Base-by-base conservation (phyloP, 345 rosid species). In the Stellera chamaejasme region DNA sequence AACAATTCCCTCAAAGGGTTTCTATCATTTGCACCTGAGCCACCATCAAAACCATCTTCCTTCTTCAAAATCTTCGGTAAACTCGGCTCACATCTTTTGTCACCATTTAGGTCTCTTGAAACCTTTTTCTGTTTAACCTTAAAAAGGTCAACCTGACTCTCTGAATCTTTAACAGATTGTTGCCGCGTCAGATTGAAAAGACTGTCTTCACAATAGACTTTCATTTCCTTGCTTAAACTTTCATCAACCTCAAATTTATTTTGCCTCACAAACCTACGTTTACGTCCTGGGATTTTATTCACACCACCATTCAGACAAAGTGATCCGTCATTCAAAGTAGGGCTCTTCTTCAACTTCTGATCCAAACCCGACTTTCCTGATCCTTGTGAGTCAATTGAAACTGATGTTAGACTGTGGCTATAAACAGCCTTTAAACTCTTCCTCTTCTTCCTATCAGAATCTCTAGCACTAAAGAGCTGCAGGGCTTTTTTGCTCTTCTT, bases 211-310 rank as follows among this genome's bases (percentile, higher is more conserved):
- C 72, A 66, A 65, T 36, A 61, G 42, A 72, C 64, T 19, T 65
- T 69, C 49, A 58, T 78, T 27, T 51, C 67, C 42, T 60, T 67
- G 66, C 79, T 79, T 49, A 72, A 62, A 50, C 42, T 74, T 14
- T 52, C 62, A 66, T 59, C 58, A 54, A 59, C 72, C 69, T 82
- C 82, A 47, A 63, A 58, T 68, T 84, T 86, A 58, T 72, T 84
- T 41, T 89, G 80, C 54, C 97, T 87, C 39, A 79, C 75, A 61
- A 79, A 77, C 46, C 78, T 95, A 2, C 97, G 80, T 60, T 82
- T 89, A 9, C 95, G 83, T 73, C 79, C 83, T 26, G 97, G 97
- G 11, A 89, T 75, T 64, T 65, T 73, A 59, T 71, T 13, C 59
- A 54, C 69, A 55, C 77, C 66, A 60, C 72, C 78, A 9, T 79